Conservation (phyloP, 495 filamentous ascomycete genomes). For the Hypoxylon fuscum region DNA sequence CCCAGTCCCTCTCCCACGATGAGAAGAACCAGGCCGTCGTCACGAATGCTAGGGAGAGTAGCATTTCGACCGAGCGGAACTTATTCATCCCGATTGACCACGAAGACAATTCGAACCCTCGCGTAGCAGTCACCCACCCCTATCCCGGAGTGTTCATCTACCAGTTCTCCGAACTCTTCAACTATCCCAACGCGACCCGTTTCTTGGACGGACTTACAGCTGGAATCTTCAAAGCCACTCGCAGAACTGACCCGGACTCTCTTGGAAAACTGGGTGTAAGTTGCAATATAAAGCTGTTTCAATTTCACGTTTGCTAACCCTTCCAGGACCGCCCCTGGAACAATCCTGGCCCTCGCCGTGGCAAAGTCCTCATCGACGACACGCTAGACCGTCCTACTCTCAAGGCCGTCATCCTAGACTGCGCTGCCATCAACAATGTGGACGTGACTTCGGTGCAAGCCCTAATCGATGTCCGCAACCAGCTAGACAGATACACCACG, state of each 20-base stretch:
- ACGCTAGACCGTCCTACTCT: slow-evolving; percentile 51
- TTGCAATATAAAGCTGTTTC: not conserved
- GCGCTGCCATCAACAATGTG: slow-evolving; percentile 56
- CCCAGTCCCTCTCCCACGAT: slow-evolving; percentile 7
- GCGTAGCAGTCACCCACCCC: slow-evolving; percentile 49
- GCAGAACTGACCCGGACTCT: slow-evolving; percentile 48
- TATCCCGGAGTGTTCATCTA: slow-evolving; percentile 62
- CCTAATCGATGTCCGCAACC: slow-evolving; percentile 58
- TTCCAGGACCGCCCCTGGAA: slow-evolving; percentile 74
- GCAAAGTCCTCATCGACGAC: slow-evolving; percentile 50
- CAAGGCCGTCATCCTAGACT: slow-evolving; percentile 60
- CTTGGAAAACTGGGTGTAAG: slow-evolving; percentile 53
- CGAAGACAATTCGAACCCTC: slow-evolving; percentile 54
- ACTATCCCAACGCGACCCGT: slow-evolving; percentile 60
- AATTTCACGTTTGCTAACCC: slow-evolving; percentile 26
- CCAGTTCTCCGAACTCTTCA: slow-evolving; percentile 61
- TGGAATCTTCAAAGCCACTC: slow-evolving; percentile 53
- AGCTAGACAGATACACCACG: slow-evolving; percentile 58
- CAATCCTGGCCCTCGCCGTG: slow-evolving; percentile 80
- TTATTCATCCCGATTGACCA: slow-evolving; percentile 55
- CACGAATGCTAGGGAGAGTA: slow-evolving; percentile 3
- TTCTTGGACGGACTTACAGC: slow-evolving; percentile 58
- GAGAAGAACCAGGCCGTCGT: slow-evolving; percentile 8
- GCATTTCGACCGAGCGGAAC: slow-evolving; percentile 40
- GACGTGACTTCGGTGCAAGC: slow-evolving; percentile 60